Evolutionary conservation across 2,329 filamentous ascomycete genomes (phyloP).

Genomic region (Botrytis byssoidea): DNA sequence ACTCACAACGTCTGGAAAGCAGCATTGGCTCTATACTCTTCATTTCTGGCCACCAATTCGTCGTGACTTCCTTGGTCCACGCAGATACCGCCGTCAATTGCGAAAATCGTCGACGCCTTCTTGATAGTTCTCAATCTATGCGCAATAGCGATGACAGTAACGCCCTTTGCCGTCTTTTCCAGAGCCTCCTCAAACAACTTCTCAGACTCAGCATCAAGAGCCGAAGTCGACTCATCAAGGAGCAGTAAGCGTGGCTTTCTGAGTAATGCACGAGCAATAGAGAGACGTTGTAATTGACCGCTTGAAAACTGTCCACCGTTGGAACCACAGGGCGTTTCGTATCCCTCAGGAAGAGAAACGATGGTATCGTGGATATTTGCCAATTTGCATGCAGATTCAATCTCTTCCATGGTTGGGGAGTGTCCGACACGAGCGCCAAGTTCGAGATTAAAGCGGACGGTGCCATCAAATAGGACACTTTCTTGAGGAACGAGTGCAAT

Average conservation of each 20-base stretch:
- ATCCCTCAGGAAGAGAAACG: constrained; percentile 59
- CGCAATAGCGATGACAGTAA: constrained; percentile 58
- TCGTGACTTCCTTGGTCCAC: constrained; percentile 54
- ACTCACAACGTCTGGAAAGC: constrained; percentile 18
- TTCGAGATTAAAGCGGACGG: constrained; percentile 54
- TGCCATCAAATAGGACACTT: constrained; percentile 56
- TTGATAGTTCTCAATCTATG: constrained; percentile 57
- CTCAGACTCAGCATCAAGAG: constrained; percentile 70
- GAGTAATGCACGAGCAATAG: constrained; percentile 73
- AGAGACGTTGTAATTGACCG: constrained; percentile 74
- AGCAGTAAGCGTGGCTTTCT: constrained; percentile 70
- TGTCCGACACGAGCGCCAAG: constrained; percentile 55
- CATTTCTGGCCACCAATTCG: constrained; percentile 51
- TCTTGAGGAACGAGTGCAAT: constrained; percentile 59
- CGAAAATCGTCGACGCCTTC: constrained; percentile 57
- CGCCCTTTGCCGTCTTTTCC: constrained; percentile 52
- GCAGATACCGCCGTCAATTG: constrained; percentile 53
- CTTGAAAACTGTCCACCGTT: constrained; percentile 72
- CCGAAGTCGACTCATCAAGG: constrained; percentile 78
- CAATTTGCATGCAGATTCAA: constrained; percentile 58
- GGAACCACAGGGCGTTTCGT: constrained; percentile 64
- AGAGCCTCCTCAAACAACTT: constrained; percentile 64
- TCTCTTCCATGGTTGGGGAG: constrained; percentile 57
- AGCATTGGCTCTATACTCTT: constrained; percentile 50
- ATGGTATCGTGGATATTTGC: constrained; percentile 72